Conservation (phyloP, 1,284 basidiomycete genomes). For the Cerioporus squamosus region DNA sequence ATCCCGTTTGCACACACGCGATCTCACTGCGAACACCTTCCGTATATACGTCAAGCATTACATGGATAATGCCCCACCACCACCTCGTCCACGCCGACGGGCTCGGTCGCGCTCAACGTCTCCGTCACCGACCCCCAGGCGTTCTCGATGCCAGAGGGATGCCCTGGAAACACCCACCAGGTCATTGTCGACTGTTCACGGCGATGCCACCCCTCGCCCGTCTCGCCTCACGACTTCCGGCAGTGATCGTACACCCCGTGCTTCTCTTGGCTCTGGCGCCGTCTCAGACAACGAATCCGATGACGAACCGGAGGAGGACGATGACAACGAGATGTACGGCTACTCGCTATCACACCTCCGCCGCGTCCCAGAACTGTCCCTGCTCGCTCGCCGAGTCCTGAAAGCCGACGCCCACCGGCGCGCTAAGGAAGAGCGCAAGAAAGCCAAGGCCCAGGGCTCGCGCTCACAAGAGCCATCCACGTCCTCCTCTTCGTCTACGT, state of each 20-base stretch:
- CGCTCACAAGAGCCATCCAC: background rate
- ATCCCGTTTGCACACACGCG: slow-evolving; percentile 60
- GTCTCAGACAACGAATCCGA: slow-evolving; percentile 9
- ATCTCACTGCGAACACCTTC: slow-evolving; percentile 71
- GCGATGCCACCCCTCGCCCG: background rate
- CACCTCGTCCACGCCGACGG: background rate
- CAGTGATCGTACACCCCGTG: slow-evolving; percentile 20
- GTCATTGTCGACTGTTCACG: background rate
- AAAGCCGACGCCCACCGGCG: slow-evolving; percentile 58
- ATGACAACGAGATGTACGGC: slow-evolving; percentile 40
- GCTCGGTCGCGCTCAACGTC: slow-evolving; percentile 19
- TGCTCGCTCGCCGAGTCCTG: slow-evolving; percentile 65
- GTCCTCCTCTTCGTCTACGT: background rate
- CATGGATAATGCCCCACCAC: slow-evolving; percentile 55
- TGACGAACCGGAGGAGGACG: slow-evolving; percentile 13
- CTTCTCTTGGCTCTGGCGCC: background rate
- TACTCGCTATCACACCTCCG: slow-evolving; percentile 76
- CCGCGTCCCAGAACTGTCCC: slow-evolving; percentile 69
- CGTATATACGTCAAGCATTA: slow-evolving; percentile 77
- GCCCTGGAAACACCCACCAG: background rate
- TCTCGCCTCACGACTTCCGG: background rate
- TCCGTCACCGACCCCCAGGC: slow-evolving; percentile 20
- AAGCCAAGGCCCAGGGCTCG: slow-evolving; percentile 3
- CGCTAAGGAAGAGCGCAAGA: slow-evolving; percentile 47
- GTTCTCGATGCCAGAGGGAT: background rate